phyloP scores from a whole-genome alignment of 192 early-diverging fungal genomes.

The Gaertneriomyces sp. region DNA sequence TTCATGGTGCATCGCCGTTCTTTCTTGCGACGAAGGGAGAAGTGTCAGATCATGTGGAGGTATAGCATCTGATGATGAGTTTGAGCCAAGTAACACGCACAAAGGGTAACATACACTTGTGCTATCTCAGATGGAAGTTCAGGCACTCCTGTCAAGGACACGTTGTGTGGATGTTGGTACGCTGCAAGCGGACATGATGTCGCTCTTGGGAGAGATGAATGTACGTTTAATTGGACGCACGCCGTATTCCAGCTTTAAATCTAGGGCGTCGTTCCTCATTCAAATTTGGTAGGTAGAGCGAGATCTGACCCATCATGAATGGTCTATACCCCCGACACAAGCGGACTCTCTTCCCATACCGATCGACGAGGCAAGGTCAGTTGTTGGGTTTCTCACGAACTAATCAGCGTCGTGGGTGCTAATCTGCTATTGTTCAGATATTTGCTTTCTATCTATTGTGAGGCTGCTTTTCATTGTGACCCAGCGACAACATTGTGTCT shows the following conservation, averaged over 20 bases:
- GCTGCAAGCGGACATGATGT: neutral
- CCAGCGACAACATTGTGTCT: neutral
- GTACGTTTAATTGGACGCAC: neutral
- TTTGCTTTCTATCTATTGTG: constrained; percentile 4
- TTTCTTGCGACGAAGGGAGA: neutral
- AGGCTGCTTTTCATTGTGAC: too few relatives aligned
- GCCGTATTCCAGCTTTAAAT: too few relatives aligned
- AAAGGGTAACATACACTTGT: neutral
- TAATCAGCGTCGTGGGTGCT: neutral
- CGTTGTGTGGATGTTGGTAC: constrained; percentile 3
- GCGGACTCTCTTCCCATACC: neutral
- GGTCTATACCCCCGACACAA: neutral
- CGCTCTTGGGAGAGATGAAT: neutral
- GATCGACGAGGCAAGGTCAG: neutral
- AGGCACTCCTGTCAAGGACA: neutral
- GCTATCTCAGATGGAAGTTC: neutral
- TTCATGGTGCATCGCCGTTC: neutral
- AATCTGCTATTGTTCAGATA: neutral
- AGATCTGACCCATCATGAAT: neutral
- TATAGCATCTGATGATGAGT: neutral
- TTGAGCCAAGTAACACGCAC: neutral
- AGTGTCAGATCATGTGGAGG: neutral
- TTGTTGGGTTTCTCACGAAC: neutral
- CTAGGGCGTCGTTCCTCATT: too few relatives aligned
- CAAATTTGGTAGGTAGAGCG: too few relatives aligned